Evolutionary conservation across 768 basidiomycete genomes (phyloP).

Genomic region (Mycena floridula): DNA sequence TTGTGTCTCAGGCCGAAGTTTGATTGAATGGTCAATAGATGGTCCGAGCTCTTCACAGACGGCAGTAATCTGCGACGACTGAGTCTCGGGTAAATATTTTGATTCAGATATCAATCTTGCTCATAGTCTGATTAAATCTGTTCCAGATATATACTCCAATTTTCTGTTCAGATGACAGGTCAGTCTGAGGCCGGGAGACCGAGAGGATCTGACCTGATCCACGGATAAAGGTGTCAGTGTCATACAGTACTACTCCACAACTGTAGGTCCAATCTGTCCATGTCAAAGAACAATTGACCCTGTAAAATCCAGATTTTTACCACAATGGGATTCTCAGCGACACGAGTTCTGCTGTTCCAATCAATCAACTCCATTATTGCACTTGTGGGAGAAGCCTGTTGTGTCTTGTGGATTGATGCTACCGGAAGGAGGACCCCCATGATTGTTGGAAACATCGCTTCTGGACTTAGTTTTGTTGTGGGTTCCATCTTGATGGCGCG

Average conservation of each 20-base stretch:
- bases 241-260: slow-evolving; percentile 49
- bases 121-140: slow-evolving; percentile 12
- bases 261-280: slow-evolving; percentile 17
- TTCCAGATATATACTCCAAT: slow-evolving; percentile 38
- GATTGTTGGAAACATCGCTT: slow-evolving; percentile 35
- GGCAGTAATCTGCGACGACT: slow-evolving; percentile 42
- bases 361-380: slow-evolving; percentile 50
- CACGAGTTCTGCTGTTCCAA: slow-evolving; percentile 43
- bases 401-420: slow-evolving; percentile 38
- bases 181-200: neutral
- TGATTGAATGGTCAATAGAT: slow-evolving; percentile 22
- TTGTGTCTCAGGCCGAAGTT: slow-evolving; percentile 1
- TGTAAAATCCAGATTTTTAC: neutral
- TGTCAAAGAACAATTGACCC: slow-evolving; percentile 6
- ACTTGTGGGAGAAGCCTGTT: slow-evolving; percentile 43
- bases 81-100: slow-evolving; percentile 28
- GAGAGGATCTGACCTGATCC: too few species aligned
- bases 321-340: slow-evolving; percentile 37
- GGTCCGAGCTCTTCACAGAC: slow-evolving; percentile 32
- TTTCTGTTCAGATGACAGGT: slow-evolving; percentile 58
- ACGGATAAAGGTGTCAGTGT: slow-evolving; percentile 34
- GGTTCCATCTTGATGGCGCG: slow-evolving; percentile 38
- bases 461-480: slow-evolving; percentile 36
- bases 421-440: slow-evolving; percentile 33
- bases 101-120: slow-evolving; percentile 1